These are phyloP conservation scores for Talaromyces piceae DNA, from an alignment of 2,329 filamentous ascomycete species.

Conservation along the genomic window DNA sequence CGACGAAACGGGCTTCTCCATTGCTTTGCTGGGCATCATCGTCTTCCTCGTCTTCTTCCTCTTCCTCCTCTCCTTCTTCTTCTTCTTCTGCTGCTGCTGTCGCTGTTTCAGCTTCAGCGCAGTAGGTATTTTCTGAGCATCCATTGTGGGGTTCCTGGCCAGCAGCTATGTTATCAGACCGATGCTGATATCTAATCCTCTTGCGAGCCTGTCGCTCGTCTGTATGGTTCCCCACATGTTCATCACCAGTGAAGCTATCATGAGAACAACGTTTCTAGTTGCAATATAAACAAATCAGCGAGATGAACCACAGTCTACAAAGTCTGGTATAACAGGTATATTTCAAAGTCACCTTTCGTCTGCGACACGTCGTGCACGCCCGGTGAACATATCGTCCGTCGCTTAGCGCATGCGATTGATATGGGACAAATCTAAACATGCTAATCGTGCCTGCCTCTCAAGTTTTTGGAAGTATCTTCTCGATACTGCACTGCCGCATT, in stretches of 20 bases:
- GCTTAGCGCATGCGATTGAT: not conserved
- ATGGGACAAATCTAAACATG: conserved; percentile 5
- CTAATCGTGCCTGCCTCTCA: not conserved
- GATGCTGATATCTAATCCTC: not conserved
- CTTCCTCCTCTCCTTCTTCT: too few species aligned
- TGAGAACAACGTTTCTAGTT: conserved; percentile 8
- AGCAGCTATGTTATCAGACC: not conserved
- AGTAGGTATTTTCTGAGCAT: too few species aligned
- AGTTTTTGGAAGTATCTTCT: too few species aligned
- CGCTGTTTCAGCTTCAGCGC: too few species aligned
- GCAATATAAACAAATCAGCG: not conserved
- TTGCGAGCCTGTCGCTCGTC: not conserved
- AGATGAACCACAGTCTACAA: too few species aligned
- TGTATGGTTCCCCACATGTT: not conserved
- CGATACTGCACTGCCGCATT: not conserved
- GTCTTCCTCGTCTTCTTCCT: not conserved
- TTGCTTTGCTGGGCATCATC: not conserved
- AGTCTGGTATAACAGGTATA: too few species aligned
- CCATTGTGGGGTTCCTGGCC: not conserved
- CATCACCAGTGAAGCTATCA: not conserved
- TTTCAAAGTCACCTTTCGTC: conserved; percentile 6
- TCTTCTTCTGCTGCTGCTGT: too few species aligned
- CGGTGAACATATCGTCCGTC: conserved; percentile 1
- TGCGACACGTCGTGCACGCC: conserved; percentile 4
- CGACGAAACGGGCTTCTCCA: conserved; percentile 33